phyloP scores from a whole-genome alignment of 345 rosid genomes.

The Balakata baccata region DNA sequence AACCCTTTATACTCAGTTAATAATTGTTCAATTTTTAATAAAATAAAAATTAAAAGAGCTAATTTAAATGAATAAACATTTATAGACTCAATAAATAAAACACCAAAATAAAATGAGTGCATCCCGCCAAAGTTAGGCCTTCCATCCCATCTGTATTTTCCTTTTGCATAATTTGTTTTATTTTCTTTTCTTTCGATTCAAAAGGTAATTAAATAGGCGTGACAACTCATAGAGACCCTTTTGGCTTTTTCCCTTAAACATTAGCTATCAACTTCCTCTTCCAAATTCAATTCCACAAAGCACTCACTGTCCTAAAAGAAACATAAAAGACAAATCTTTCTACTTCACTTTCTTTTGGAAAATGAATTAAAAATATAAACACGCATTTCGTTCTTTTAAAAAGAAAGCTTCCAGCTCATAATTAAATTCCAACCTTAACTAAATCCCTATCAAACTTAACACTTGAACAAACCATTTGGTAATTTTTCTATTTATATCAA shows the following conservation, averaged over 20 bases:
- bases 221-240: conserved; percentile 17
- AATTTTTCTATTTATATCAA: too few relatives aligned
- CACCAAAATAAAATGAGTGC: background rate
- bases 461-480: too few relatives aligned
- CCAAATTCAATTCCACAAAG: background rate
- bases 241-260: background rate
- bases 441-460: background rate
- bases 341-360: background rate
- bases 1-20: too few relatives aligned
- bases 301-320: background rate
- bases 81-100: too few relatives aligned
- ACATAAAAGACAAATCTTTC: background rate
- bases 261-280: background rate
- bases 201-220: background rate
- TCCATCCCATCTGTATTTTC: conserved; percentile 3
- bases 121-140: conserved; percentile 10
- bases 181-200: background rate
- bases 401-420: background rate
- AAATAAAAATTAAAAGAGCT: too few relatives aligned
- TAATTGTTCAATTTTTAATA: too few relatives aligned
- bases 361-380: too few relatives aligned
- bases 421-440: background rate
- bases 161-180: conserved; percentile 3
- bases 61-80: too few relatives aligned
- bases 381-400: too few relatives aligned